These are phyloP conservation scores for Globisporangium rhizosaccharum DNA, from an alignment of 352 stramenopile genomes.

Conservation along the genomic window DNA sequence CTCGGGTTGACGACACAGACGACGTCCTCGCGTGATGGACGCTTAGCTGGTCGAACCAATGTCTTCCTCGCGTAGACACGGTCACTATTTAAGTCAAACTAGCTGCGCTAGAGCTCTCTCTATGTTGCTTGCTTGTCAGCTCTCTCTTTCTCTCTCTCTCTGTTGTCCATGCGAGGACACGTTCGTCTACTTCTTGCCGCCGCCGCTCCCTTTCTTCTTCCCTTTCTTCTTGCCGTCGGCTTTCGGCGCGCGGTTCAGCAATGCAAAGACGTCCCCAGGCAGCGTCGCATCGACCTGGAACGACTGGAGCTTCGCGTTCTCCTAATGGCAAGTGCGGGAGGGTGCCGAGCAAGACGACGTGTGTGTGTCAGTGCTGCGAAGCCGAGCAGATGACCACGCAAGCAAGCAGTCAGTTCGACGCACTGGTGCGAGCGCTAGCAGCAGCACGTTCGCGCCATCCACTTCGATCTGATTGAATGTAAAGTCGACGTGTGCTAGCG, in stretches of 20 bases:
- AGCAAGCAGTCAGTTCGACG: neutral
- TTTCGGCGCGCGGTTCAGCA: constrained; percentile 66
- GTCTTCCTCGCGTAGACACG: too few species aligned
- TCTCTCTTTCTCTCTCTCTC: too few species aligned
- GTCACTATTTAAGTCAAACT: neutral
- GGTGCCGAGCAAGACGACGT: neutral
- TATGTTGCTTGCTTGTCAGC: too few species aligned
- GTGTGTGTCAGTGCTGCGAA: neutral
- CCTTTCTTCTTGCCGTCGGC: constrained; percentile 74
- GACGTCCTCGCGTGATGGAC: neutral
- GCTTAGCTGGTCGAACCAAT: neutral
- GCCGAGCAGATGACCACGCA: too few species aligned
- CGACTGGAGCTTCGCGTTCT: constrained; percentile 57
- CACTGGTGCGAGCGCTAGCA: constrained; percentile 50
- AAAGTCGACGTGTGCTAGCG: constrained; percentile 65
- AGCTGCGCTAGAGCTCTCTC: neutral
- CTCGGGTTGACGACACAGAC: neutral
- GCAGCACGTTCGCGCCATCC: constrained; percentile 50
- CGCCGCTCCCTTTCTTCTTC: constrained; percentile 51
- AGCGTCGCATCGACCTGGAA: constrained; percentile 78
- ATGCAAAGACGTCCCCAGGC: constrained; percentile 58
- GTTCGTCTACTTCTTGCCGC: constrained; percentile 31
- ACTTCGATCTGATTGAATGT: constrained; percentile 75
- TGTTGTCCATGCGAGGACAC: too few species aligned
- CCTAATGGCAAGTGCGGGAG: constrained; percentile 12